These are phyloP conservation scores for Podaxis mareebaensis DNA, from an alignment of 768 basidiomycete species.

Conservation along the genomic window DNA sequence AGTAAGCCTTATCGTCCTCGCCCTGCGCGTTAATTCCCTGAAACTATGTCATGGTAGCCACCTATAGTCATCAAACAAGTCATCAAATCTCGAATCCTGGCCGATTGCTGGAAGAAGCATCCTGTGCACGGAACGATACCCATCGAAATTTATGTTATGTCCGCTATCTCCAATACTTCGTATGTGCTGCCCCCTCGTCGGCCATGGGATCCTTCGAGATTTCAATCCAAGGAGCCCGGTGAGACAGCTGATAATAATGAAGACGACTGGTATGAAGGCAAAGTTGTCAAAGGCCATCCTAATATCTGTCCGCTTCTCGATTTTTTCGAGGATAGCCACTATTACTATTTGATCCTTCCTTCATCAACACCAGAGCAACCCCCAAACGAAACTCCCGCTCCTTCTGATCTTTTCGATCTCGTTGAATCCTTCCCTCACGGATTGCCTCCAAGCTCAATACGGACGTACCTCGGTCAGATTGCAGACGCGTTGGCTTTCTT, in stretches of 20 bases:
- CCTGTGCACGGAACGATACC: slow-evolving; percentile 94
- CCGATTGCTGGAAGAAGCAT: slow-evolving; percentile 99
- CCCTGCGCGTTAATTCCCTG: slow-evolving; percentile 18
- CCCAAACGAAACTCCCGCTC: slow-evolving; percentile 53
- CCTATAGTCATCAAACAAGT: slow-evolving; percentile 96
- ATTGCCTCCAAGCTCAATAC: slow-evolving; percentile 68
- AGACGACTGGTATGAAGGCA: slow-evolving; percentile 67
- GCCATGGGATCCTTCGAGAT: slow-evolving; percentile 81
- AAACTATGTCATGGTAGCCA: slow-evolving; percentile 51
- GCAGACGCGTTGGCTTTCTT: slow-evolving; percentile 89
- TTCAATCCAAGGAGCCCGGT: slow-evolving; percentile 14
- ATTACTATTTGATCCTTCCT: slow-evolving; percentile 92
- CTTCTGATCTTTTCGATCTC: slow-evolving; percentile 90
- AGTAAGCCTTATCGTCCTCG: slow-evolving; percentile 48
- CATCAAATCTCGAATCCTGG: slow-evolving; percentile 96
- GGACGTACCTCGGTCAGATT: slow-evolving; percentile 90
- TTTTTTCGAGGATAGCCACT: slow-evolving; percentile 96
- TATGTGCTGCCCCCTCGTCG: slow-evolving; percentile 78
- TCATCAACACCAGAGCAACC: slow-evolving; percentile 63
- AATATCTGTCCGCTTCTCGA: slow-evolving; percentile 94
- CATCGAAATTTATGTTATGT: slow-evolving; percentile 96
- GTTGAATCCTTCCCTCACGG: slow-evolving; percentile 90
- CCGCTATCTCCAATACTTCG: slow-evolving; percentile 78
- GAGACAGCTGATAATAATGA: slow-evolving; percentile 22
- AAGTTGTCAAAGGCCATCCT: slow-evolving; percentile 83